Evolutionary conservation across 805 yeast genomes (phyloP).

Genomic region (Metschnikowia santaceciliae): DNA sequence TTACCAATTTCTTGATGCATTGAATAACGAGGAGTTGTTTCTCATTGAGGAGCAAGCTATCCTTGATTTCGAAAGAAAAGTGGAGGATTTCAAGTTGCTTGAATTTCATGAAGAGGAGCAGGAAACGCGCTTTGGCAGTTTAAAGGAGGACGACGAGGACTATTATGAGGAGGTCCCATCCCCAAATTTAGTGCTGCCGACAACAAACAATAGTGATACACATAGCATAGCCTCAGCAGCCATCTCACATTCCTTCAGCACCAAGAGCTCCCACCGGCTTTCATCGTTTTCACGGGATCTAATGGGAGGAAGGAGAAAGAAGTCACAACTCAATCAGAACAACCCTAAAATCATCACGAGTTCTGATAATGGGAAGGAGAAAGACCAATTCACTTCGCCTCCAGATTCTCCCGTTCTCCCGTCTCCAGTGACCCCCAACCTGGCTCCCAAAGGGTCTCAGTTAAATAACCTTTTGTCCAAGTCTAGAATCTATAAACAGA

Average conservation of each 20-base stretch:
- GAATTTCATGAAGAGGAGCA: slow-evolving; percentile 4
- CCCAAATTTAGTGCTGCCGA: background rate
- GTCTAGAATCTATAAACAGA: slow-evolving; percentile 33
- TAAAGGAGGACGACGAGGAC: slow-evolving; percentile 12
- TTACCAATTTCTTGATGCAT: slow-evolving; percentile 3
- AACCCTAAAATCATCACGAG: background rate
- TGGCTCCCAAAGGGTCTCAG: slow-evolving; percentile 6
- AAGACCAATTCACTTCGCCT: background rate
- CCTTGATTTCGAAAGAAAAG: slow-evolving; percentile 27
- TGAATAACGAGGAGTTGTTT: slow-evolving; percentile 17
- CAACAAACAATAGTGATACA: background rate
- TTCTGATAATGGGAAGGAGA: background rate
- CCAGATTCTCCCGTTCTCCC: slow-evolving; percentile 1
- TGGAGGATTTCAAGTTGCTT: slow-evolving; percentile 31
- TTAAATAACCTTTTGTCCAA: slow-evolving; percentile 27
- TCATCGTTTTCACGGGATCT: slow-evolving; percentile 13
- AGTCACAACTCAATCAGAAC: slow-evolving; percentile 11
- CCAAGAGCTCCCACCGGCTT: slow-evolving; percentile 5
- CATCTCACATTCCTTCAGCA: slow-evolving; percentile 1
- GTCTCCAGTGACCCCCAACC: slow-evolving; percentile 2
- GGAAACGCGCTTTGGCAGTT: slow-evolving; percentile 2
- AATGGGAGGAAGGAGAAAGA: slow-evolving; percentile 10
- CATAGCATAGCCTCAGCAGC: slow-evolving; percentile 2
- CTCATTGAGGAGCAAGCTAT: slow-evolving; percentile 26
- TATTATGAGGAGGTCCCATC: slow-evolving; percentile 8